phyloP scores from a whole-genome alignment of 345 rosid genomes.

The Acer negundo region DNA sequence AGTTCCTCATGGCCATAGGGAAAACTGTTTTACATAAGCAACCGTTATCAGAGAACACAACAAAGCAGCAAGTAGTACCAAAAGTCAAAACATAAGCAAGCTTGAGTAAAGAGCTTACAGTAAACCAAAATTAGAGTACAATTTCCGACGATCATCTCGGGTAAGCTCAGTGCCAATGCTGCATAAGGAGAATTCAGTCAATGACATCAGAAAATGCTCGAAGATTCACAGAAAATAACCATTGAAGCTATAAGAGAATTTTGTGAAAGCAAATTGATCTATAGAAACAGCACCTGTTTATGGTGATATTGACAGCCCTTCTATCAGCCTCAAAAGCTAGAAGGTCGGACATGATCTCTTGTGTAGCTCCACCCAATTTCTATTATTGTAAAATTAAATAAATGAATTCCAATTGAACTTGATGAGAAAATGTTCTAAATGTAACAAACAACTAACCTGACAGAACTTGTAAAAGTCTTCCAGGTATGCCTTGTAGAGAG shows the following conservation, averaged over 20 bases:
- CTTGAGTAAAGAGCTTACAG: conserved; percentile 54
- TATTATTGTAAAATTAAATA: conserved; percentile 11
- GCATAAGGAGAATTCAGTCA: conserved; percentile 24
- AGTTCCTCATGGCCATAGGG: conserved; percentile 93
- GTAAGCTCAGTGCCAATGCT: conserved; percentile 99
- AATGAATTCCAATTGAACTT: not conserved
- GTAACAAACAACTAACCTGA: conserved; percentile 55
- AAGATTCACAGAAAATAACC: not conserved
- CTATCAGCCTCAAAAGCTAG: conserved; percentile 96
- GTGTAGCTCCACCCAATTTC: conserved; percentile 99
- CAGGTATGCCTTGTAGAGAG: conserved; percentile 94
- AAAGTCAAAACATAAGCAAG: not conserved
- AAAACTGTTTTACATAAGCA: conserved; percentile 40
- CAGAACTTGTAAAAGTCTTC: conserved; percentile 97
- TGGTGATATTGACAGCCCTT: conserved; percentile 94
- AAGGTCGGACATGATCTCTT: conserved; percentile 98
- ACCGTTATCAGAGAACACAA: conserved; percentile 16
- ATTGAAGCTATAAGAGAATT: not conserved
- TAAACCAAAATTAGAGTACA: conserved; percentile 92
- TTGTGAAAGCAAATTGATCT: not conserved
- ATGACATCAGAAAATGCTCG: not conserved
- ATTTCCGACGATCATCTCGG: conserved; percentile 91
- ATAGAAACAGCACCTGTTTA: conserved; percentile 62
- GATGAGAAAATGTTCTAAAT: conserved; percentile 13
- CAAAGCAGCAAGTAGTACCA: not conserved